Base-by-base conservation (phyloP, 2,329 filamentous ascomycete genomes). In the Furcasterigmium sp. region DNA sequence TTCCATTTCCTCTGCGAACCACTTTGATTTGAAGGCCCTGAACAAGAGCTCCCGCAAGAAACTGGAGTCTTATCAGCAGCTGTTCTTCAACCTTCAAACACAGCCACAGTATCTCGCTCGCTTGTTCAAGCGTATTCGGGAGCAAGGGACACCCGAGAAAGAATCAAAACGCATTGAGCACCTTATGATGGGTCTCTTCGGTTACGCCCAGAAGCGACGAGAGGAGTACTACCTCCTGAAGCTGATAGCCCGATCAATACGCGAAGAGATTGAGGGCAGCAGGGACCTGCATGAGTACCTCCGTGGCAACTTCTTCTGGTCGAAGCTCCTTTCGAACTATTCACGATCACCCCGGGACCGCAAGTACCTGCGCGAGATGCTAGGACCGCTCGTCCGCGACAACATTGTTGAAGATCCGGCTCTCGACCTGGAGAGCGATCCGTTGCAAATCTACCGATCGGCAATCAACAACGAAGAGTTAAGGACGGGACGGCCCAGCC, bases 391-490 rank as follows among this genome's bases (percentile, higher is more conserved):
- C 38, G 85, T 98, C 53, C 85, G 87, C 49, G 87, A 95, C 59
- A 91, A 93, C 58, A 90, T 98, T 56, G 84, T 97, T 43, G 93
- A 95, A 43, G 93, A 96, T 53, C 84, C 90, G 11, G 85, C 84
- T 5, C 73, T 98, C 26, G 91, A 98, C 60, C 74, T 98, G 20
- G 93, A 98, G 65, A 96, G 91, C 60, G 93, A 98, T 58, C 93
- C 93, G 0, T 85, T 97, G 72, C 91, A 97, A 55, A 98, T 98
- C 45, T 97, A 98, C 65, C 82, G 87, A 34, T 93, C 90, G 5
- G 84, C 89, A 13, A 94, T 98, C 67, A 97, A 94, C 68, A 95
- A 98, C 55, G 91, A 97, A 63, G 93, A 98, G 65, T 80, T 98
- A 19, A 84, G 89, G 15, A 98, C 93, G 0, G 93, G 93, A 5